A percentile compares a stretch with the other conserved stretches of the same genome.
These are phyloP conservation scores for Nemania serpens DNA, from an alignment of 2,329 filamentous ascomycete genomes.

Conservation along the genomic window DNA sequence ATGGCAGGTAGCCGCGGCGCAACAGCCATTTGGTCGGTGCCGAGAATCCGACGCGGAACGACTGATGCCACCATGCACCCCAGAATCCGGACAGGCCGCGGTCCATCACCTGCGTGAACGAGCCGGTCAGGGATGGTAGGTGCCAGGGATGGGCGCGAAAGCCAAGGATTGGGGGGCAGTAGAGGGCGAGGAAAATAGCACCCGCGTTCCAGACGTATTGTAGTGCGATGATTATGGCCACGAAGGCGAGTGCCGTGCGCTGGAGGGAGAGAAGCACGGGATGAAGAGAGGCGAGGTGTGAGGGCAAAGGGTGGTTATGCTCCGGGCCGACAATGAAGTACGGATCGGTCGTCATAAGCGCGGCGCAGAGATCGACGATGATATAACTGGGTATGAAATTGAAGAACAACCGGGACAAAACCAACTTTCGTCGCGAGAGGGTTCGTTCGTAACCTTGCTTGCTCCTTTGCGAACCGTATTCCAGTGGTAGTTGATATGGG, in stretches of 20 bases:
- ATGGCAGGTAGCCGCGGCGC: constrained; percentile 44
- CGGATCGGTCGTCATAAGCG: constrained; percentile 73
- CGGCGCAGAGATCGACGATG: constrained; percentile 70
- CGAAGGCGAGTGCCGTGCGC: constrained; percentile 60
- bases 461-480: constrained; percentile 48
- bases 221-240: constrained; percentile 64
- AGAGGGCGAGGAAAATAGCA: constrained; percentile 60
- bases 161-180: constrained; percentile 58
- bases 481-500: constrained; percentile 45
- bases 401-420: constrained; percentile 50
- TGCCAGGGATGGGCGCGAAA: constrained; percentile 56
- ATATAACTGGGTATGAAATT: constrained; percentile 64
- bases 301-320: constrained; percentile 48
- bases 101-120: constrained; percentile 60
- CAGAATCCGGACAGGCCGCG: constrained; percentile 80
- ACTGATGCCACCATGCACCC: constrained; percentile 90
- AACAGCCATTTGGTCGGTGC: constrained; percentile 26
- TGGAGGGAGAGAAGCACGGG: constrained; percentile 55
- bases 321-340: constrained; percentile 69
- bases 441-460: constrained; percentile 52
- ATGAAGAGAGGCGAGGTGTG: constrained; percentile 50
- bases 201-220: constrained; percentile 62
- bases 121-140: constrained; percentile 61
- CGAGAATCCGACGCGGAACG: constrained; percentile 72
- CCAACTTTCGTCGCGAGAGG: constrained; percentile 49